phyloP scores from a whole-genome alignment of 495 filamentous ascomycete species.

The Viridothelium virens region DNA sequence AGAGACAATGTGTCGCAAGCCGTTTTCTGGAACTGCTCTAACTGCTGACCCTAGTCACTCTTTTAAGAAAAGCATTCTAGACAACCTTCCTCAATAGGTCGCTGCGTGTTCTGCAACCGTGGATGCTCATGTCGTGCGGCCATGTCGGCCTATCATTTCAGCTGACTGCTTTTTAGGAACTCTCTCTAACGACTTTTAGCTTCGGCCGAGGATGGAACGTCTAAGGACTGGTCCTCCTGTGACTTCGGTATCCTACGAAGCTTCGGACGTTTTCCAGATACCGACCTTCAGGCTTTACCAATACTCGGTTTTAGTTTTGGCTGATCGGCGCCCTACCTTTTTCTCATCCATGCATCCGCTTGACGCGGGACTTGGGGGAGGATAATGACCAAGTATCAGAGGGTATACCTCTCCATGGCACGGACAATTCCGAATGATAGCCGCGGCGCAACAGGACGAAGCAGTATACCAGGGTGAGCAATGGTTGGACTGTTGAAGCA shows the following conservation, averaged over 20 bases:
- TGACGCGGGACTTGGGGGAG: conserved; percentile 1
- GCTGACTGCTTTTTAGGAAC: background rate
- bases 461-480: too few species aligned
- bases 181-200: background rate
- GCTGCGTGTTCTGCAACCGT: background rate
- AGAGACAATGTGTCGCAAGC: background rate
- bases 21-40: background rate
- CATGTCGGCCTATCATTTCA: background rate
- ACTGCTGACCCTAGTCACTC: conserved; percentile 1
- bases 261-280: background rate
- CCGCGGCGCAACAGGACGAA: too few species aligned
- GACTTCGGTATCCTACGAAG: background rate
- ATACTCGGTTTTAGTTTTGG: background rate
- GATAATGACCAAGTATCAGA: background rate
- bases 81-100: too few species aligned
- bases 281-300: background rate
- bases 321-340: background rate
- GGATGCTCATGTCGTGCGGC: background rate
- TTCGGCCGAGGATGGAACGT: background rate
- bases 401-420: too few species aligned
- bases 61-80: background rate
- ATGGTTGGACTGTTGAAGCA: too few species aligned
- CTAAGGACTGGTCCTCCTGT: background rate
- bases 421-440: too few species aligned
- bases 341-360: conserved; percentile 10